Percentiles rank a stretch among this genome's conserved stretches.
These are phyloP conservation scores for Ammopiptanthus mongolicus DNA, from an alignment of 306 rosid species.

Conservation along the genomic window DNA sequence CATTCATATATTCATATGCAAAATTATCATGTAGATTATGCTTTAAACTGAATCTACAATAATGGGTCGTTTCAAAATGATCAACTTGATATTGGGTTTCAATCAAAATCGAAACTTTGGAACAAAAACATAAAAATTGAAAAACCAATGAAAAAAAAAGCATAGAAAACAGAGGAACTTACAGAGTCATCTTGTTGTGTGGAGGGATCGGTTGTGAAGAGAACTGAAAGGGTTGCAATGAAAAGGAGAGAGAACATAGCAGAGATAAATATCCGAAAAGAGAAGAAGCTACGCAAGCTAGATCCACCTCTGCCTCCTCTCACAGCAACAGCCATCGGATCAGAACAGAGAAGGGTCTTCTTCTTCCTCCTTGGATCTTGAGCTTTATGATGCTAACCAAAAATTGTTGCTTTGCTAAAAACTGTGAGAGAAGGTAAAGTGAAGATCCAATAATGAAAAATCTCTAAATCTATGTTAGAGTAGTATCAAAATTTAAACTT, in stretches of 20 bases:
- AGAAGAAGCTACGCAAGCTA: slow-evolving; percentile 73
- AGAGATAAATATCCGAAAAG: slow-evolving; percentile 94
- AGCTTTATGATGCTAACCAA: not conserved
- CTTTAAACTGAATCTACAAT: slow-evolving; percentile 14
- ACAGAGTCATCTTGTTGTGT: slow-evolving; percentile 63
- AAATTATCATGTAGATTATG: slow-evolving; percentile 15
- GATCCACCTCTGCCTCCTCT: slow-evolving; percentile 85
- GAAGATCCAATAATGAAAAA: slow-evolving; percentile 19
- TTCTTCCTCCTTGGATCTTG: slow-evolving; percentile 6
- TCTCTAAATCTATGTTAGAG: not conserved
- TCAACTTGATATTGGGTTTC: not conserved
- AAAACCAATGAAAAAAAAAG: not conserved
- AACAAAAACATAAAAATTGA: not conserved
- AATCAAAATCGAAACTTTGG: slow-evolving; percentile 16
- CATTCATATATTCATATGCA: not conserved
- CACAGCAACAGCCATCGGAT: slow-evolving; percentile 81
- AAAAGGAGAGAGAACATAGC: slow-evolving; percentile 86
- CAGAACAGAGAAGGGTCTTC: not conserved
- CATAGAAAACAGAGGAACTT: slow-evolving; percentile 31
- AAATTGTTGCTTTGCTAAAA: not conserved
- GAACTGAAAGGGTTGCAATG: slow-evolving; percentile 78
- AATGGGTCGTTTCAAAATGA: slow-evolving; percentile 9
- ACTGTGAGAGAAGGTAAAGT: not conserved
- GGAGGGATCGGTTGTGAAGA: slow-evolving; percentile 67
- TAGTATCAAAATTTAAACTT: not conserved